phyloP scores from a whole-genome alignment of 164 flowering plant genomes.

The Brasenia schreberi region DNA sequence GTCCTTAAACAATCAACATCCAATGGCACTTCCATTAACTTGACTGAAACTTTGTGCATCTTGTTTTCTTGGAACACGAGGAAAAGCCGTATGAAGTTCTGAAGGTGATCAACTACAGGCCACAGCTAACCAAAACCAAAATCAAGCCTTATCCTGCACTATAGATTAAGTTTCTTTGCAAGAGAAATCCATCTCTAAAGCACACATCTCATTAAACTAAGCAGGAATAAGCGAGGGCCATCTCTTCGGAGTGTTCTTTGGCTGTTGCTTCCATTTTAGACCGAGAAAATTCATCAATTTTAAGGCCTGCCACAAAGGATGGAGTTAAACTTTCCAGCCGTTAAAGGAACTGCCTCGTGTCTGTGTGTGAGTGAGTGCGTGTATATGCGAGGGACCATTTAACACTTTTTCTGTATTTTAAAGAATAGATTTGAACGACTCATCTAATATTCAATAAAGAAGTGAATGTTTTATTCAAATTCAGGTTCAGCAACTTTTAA shows the following conservation, averaged over 20 bases:
- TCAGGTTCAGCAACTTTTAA: neutral
- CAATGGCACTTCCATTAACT: too few species aligned
- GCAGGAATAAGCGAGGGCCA: conserved; percentile 56
- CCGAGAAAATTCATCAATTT: conserved; percentile 67
- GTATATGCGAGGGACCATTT: neutral
- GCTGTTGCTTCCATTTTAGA: conserved; percentile 67
- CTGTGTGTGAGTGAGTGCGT: neutral
- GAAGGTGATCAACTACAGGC: too few species aligned
- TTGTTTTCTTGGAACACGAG: too few species aligned
- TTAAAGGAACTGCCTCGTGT: neutral
- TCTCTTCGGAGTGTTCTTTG: conserved; percentile 66
- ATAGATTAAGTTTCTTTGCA: too few species aligned
- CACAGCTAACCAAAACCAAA: too few species aligned
- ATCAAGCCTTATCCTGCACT: too few species aligned
- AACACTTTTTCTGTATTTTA: neutral
- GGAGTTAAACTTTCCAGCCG: neutral
- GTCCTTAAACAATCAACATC: too few species aligned
- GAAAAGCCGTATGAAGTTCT: too few species aligned
- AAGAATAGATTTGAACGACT: too few species aligned
- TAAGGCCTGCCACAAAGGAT: conserved; percentile 37
- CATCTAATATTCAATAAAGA: neutral
- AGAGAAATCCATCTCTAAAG: too few species aligned
- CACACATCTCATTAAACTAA: conserved; percentile 11
- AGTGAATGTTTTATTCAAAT: neutral
- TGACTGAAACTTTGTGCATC: too few species aligned